Conservation (phyloP, 345 rosid genomes). For the Murraya koenigii region DNA sequence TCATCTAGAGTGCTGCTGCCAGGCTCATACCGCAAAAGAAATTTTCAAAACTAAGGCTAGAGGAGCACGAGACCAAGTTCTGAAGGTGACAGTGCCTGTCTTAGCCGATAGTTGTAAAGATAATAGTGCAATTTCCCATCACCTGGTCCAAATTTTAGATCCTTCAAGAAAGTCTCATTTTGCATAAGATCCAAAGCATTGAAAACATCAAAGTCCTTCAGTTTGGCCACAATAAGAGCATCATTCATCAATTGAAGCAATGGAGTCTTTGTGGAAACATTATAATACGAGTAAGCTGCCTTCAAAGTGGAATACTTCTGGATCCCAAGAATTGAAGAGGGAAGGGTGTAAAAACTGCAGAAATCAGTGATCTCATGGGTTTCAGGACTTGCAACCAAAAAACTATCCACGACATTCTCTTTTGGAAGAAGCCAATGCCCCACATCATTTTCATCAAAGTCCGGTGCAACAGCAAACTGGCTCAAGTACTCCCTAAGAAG, state of each 20-base stretch:
- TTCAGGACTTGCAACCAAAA: conserved; percentile 37
- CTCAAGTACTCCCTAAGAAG: conserved; percentile 35
- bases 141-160: conserved; percentile 54
- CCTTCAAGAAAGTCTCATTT: conserved; percentile 50
- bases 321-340: conserved; percentile 51
- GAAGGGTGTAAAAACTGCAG: conserved; percentile 55
- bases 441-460: conserved; percentile 41
- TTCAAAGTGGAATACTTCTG: conserved; percentile 36
- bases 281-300: conserved; percentile 55
- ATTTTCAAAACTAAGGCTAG: not conserved
- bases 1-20: not conserved
- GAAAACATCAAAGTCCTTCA: conserved; percentile 44
- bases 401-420: conserved; percentile 37
- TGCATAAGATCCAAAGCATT: conserved; percentile 52
- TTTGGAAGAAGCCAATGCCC: conserved; percentile 46
- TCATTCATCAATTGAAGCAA: conserved; percentile 56
- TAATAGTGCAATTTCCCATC: conserved; percentile 55
- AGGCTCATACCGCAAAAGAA: not conserved
- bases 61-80: conserved; percentile 40
- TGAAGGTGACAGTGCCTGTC: conserved; percentile 29
- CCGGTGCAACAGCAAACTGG: conserved; percentile 40
- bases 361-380: conserved; percentile 44
- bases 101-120: conserved; percentile 46
- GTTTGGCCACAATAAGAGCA: conserved; percentile 47
- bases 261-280: conserved; percentile 44